Percentiles rank a stretch among this genome's conserved stretches.
phyloP scores from a whole-genome alignment of 2,329 filamentous ascomycete genomes.

The Scopulariopsis brevicaulis region DNA sequence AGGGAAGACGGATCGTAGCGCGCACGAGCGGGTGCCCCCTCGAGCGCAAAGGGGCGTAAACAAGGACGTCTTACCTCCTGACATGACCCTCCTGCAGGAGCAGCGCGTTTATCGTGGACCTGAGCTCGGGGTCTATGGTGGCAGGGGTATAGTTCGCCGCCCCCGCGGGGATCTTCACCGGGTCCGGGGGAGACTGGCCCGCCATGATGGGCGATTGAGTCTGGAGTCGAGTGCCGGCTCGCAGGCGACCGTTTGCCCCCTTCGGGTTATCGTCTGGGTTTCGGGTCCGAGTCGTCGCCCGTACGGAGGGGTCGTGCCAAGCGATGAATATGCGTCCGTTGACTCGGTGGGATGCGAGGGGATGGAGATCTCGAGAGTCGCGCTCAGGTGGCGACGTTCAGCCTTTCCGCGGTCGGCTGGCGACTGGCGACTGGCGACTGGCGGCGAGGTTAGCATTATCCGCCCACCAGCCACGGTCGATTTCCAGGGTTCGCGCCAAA shows the following conservation, averaged over 20 bases:
- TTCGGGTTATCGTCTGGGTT: background rate
- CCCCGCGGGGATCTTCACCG: conserved; percentile 48
- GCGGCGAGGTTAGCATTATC: too few relatives aligned
- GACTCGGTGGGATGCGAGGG: too few relatives aligned
- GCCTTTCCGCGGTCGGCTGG: too few relatives aligned
- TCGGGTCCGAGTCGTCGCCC: too few relatives aligned
- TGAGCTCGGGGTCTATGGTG: conserved; percentile 49
- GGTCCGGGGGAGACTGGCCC: conserved; percentile 30
- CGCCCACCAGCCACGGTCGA: too few relatives aligned
- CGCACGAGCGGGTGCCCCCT: background rate
- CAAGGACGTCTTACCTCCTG: conserved; percentile 31
- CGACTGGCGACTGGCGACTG: too few relatives aligned
- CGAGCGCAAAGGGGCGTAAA: background rate
- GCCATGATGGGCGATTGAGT: conserved; percentile 5
- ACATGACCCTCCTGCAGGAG: conserved; percentile 49
- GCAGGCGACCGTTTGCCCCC: background rate
- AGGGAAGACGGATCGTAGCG: background rate
- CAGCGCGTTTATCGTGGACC: conserved; percentile 49
- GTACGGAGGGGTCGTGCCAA: too few relatives aligned
- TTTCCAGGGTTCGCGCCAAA: too few relatives aligned
- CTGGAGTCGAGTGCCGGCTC: background rate
- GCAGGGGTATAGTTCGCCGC: conserved; percentile 49
- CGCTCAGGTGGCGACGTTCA: too few relatives aligned
- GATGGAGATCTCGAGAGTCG: too few relatives aligned
- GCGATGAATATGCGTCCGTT: too few relatives aligned